Conservation (phyloP, 2,329 filamentous ascomycete genomes). For the Pseudocercospora fuligena region DNA sequence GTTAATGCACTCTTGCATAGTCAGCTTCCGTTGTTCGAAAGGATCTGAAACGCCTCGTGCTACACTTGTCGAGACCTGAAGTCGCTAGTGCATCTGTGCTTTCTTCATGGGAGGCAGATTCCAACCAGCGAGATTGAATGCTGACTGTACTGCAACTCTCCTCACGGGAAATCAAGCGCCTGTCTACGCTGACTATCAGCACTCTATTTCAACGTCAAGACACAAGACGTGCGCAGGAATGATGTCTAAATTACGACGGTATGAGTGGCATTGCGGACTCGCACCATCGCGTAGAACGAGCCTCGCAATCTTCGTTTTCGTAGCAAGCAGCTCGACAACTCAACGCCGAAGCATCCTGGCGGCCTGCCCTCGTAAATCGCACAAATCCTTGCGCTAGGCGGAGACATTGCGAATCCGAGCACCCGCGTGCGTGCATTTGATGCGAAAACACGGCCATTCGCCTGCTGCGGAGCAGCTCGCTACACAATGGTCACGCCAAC, state of each 20-base stretch:
- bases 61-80: background rate
- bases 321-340: background rate
- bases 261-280: background rate
- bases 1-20: background rate
- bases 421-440: background rate
- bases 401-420: slow-evolving; percentile 7
- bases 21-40: background rate
- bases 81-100: slow-evolving; percentile 5
- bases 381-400: slow-evolving; percentile 1
- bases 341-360: background rate
- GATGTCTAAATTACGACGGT: background rate
- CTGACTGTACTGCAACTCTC: slow-evolving; percentile 11
- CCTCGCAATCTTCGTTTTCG: background rate
- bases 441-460: background rate
- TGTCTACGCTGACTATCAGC: slow-evolving; percentile 22
- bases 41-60: background rate
- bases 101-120: background rate
- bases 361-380: slow-evolving; percentile 1
- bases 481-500: slow-evolving; percentile 7
- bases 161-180: background rate
- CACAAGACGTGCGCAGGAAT: background rate
- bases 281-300: background rate
- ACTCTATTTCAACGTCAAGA: slow-evolving; percentile 26
- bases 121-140: slow-evolving; percentile 5
- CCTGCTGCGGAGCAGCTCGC: background rate